phyloP scores from a whole-genome alignment of 2,329 filamentous ascomycete species.

The Aspergillus sp. region DNA sequence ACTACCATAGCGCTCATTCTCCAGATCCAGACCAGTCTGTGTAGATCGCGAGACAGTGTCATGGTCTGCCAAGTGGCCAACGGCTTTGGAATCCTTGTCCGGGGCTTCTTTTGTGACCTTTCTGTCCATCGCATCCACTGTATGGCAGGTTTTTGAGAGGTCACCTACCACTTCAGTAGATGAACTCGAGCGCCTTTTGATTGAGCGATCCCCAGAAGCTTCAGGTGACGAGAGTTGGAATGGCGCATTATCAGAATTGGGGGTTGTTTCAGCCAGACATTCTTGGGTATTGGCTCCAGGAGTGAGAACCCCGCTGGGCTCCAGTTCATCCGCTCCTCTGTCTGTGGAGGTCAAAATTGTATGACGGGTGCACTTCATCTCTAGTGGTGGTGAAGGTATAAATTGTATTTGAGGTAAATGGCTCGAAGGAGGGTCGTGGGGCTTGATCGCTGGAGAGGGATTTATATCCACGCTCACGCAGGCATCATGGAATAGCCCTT shows the following conservation, averaged over 20 bases:
- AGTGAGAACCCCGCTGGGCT: background rate
- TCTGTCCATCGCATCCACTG: background rate
- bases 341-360: background rate
- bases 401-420: background rate
- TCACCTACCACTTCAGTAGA: background rate
- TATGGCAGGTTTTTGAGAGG: background rate
- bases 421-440: background rate
- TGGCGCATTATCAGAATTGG: background rate
- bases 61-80: background rate
- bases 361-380: background rate
- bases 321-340: too few species aligned
- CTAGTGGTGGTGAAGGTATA: background rate
- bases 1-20: background rate
- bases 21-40: background rate
- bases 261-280: background rate
- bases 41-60: constrained; percentile 1
- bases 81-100: background rate
- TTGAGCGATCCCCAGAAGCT: background rate
- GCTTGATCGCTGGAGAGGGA: background rate
- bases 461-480: background rate
- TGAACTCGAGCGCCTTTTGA: background rate
- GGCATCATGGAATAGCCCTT: background rate
- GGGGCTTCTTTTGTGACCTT: background rate
- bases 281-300: background rate
- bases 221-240: background rate